Evolutionary conservation across 768 basidiomycete species (phyloP).

Genomic region (Trametes cingulata): DNA sequence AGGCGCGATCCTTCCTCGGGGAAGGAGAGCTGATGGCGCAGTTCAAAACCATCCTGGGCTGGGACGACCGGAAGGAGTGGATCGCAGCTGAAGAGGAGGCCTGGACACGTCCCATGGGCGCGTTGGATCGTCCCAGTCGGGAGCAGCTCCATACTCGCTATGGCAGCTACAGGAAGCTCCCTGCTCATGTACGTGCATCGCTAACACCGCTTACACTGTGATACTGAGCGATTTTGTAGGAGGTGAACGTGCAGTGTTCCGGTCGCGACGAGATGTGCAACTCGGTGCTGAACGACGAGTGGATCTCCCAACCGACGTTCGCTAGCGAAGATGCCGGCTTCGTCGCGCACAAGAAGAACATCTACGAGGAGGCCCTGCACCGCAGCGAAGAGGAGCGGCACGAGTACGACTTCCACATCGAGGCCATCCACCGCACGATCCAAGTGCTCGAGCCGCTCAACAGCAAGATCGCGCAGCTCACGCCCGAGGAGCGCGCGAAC

Average conservation of each 20-base stretch:
- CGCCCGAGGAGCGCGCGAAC: constrained; percentile 69
- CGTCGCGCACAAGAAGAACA: constrained; percentile 88
- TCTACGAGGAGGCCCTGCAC: constrained; percentile 95
- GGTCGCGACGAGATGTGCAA: constrained; percentile 98
- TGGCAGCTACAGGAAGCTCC: constrained; percentile 90
- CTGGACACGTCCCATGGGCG: constrained; percentile 32
- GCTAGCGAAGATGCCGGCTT: constrained; percentile 93
- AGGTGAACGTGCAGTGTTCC: constrained; percentile 84
- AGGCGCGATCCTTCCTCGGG: constrained; percentile 70
- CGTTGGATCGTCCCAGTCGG: constrained; percentile 47
- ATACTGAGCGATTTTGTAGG: constrained; percentile 47
- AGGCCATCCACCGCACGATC: constrained; percentile 91
- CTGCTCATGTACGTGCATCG: constrained; percentile 61
- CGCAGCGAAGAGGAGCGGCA: constrained; percentile 97
- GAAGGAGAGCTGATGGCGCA: constrained; percentile 79
- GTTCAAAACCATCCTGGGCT: constrained; percentile 85
- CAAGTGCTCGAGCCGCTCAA: constrained; percentile 88
- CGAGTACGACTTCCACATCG: constrained; percentile 98
- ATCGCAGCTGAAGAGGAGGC: constrained; percentile 30
- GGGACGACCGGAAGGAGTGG: constrained; percentile 68
- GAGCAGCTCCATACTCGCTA: constrained; percentile 71
- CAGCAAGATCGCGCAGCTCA: constrained; percentile 80
- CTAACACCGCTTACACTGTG: not conserved
- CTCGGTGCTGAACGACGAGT: constrained; percentile 95
- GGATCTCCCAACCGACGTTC: constrained; percentile 97